Evolutionary conservation across 306 rosid species (phyloP).

Genomic region (Senna siamea): DNA sequence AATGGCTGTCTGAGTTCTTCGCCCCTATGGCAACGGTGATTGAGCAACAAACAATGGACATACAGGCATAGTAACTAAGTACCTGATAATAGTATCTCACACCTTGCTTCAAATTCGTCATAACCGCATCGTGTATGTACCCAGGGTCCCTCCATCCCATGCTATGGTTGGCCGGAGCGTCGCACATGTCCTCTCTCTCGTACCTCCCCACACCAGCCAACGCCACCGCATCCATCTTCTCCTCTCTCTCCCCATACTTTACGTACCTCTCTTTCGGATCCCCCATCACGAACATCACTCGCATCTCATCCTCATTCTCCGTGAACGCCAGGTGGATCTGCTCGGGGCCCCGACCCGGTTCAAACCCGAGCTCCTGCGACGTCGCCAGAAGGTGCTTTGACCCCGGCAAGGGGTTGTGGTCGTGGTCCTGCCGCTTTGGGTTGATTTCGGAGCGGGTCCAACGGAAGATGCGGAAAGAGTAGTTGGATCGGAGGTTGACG

Average conservation of each 20-base stretch:
- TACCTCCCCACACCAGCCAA: constrained; percentile 67
- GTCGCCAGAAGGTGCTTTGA: constrained; percentile 55
- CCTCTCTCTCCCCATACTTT: constrained; percentile 56
- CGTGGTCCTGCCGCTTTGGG: constrained; percentile 64
- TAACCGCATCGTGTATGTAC: constrained; percentile 69
- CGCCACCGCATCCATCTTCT: constrained; percentile 43
- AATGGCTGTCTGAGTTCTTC: too few species aligned
- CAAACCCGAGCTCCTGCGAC: constrained; percentile 54
- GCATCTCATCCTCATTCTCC: constrained; percentile 62
- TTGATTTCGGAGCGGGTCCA: constrained; percentile 75
- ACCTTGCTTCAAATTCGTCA: constrained; percentile 69
- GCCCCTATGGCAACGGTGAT: too few species aligned
- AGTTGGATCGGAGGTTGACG: constrained; percentile 77
- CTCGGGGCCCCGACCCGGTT: constrained; percentile 56
- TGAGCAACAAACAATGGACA: too few species aligned
- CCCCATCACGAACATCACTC: constrained; percentile 75
- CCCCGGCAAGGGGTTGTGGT: constrained; percentile 73
- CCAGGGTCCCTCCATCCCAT: constrained; percentile 97
- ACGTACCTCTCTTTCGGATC: constrained; percentile 52
- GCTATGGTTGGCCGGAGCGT: constrained; percentile 72
- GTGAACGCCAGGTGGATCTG: constrained; percentile 84
- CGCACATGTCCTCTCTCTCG: constrained; percentile 83
- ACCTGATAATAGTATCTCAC: constrained; percentile 75
- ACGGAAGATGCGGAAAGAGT: constrained; percentile 82
- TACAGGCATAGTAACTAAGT: background rate